Base-by-base conservation (phyloP, 345 rosid species). In the Zanthoxylum bungeanum region DNA sequence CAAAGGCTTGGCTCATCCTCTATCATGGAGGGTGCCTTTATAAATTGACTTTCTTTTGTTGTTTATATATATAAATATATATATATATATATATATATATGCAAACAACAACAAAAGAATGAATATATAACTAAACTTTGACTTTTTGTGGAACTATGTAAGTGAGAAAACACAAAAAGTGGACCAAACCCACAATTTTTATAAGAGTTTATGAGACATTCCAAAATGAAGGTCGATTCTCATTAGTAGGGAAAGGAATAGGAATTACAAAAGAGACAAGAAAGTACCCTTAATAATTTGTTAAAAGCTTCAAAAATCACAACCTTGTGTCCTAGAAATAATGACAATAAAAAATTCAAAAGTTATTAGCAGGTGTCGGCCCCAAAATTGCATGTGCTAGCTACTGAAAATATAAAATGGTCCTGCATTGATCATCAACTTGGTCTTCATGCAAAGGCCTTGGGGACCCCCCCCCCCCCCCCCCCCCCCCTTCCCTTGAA, bases 361-460 rank as follows among this genome's bases (percentile, higher is more conserved):
- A 36, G 61, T n/a, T 53, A 16, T 22, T 28, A 33, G 36, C 60
- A 21, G 60, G 69, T 71, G 79, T 74, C 52, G 68, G 55, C 30
- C 72, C 71, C 77, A 69, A 49, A n/a, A 68, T 19, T 67, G 81
- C 75, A 72, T 62, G 59, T 65, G 76, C 50, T 14, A 51, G 77
- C 55, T 25, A 57, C 17, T 36, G 52, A 71, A 44, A 69, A 44
- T 52, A 4, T 10, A 39, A 70, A 72, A 72, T 69, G 81, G 79
- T 77, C 79, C 72, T 37, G 50, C 72, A 31, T 10, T 27, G 7
- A 30, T 16, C 34, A 30, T 16, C 34, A 3, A 16, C 7, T 63
- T 63, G 33, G 21, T 37, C 61, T 44, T 61, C 70, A 30, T 63
- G 68, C 59, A 67, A 40, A 33, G 7, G 46, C 0, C 30, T 33